Conservation (phyloP, 768 basidiomycete species). For the Rhodotorula toruloides region DNA sequence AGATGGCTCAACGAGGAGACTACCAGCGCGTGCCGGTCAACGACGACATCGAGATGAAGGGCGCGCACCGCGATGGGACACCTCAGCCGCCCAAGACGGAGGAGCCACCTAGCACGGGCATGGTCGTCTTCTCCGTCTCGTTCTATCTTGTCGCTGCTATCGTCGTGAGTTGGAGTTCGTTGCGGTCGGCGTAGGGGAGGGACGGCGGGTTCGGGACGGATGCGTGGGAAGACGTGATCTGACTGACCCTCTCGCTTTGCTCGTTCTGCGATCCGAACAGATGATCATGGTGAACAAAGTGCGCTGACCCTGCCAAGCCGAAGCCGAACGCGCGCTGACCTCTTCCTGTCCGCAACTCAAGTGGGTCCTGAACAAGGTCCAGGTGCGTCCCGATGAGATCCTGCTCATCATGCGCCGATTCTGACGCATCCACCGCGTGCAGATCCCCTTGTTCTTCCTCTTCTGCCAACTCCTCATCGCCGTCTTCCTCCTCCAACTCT, state of each 20-base stretch:
- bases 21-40: constrained; percentile 31
- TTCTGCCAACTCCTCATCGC: constrained; percentile 75
- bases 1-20: constrained; percentile 10
- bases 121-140: constrained; percentile 53
- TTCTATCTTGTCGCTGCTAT: constrained; percentile 88
- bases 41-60: constrained; percentile 12
- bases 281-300: constrained; percentile 79
- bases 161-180: constrained; percentile 57
- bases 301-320: constrained; percentile 11
- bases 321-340: constrained; percentile 5
- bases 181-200: too few species aligned
- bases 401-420: too few species aligned
- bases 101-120: constrained; percentile 29
- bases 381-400: constrained; percentile 44
- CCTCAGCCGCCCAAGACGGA: neutral
- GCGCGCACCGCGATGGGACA: neutral
- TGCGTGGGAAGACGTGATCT: too few species aligned
- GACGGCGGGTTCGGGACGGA: too few species aligned
- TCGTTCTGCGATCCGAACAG: constrained; percentile 47
- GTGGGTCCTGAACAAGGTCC: constrained; percentile 76
- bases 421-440: neutral
- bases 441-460: constrained; percentile 74
- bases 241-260: neutral
- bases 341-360: constrained; percentile 45
- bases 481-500: constrained; percentile 63